phyloP scores from a whole-genome alignment of 2,329 filamentous ascomycete species.

The Alternaria atra region DNA sequence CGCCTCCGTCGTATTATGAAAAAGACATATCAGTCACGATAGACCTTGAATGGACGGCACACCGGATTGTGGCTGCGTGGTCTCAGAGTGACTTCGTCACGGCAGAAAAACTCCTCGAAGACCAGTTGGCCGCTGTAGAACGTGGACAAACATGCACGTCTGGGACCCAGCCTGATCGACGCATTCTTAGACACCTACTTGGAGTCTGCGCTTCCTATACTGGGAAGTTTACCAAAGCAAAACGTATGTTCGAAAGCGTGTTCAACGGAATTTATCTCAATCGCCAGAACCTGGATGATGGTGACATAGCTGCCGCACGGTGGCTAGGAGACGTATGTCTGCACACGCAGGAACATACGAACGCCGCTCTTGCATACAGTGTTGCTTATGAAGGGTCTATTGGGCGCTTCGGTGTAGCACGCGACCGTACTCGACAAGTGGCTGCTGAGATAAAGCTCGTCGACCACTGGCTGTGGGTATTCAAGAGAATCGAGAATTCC shows the following conservation, averaged over 20 bases:
- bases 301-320: constrained; percentile 44
- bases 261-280: constrained; percentile 35
- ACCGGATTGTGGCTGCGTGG: constrained; percentile 34
- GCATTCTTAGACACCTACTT: constrained; percentile 39
- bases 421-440: constrained; percentile 25
- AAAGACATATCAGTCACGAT: constrained; percentile 6
- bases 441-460: constrained; percentile 33
- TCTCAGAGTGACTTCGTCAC: constrained; percentile 27
- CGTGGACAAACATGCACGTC: constrained; percentile 30
- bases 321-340: constrained; percentile 48
- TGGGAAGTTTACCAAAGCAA: constrained; percentile 41
- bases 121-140: constrained; percentile 38
- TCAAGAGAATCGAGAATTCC: constrained; percentile 25
- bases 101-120: constrained; percentile 32
- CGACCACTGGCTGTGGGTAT: constrained; percentile 28
- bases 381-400: constrained; percentile 38
- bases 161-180: constrained; percentile 35
- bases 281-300: constrained; percentile 36
- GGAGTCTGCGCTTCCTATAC: constrained; percentile 39
- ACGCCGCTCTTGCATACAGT: constrained; percentile 42
- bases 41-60: constrained; percentile 33
- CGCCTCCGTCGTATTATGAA: constrained; percentile 18
- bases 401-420: constrained; percentile 24
- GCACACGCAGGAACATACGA: constrained; percentile 37
- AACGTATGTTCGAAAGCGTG: constrained; percentile 39